phyloP scores from a whole-genome alignment of 164 flowering plant species.

The Tinospora cordifolia region DNA sequence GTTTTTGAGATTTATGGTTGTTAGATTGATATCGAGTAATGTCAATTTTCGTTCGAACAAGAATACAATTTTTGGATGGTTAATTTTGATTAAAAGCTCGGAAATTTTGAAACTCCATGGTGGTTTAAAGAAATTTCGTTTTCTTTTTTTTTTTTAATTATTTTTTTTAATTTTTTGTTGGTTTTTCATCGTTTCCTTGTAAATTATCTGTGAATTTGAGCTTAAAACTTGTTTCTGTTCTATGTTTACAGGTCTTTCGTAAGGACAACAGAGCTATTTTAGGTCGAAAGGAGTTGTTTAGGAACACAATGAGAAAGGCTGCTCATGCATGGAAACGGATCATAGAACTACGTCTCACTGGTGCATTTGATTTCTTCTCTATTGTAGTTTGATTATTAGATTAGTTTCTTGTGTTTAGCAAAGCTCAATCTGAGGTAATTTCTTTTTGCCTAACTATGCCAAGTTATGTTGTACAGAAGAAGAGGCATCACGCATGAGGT shows the following conservation, averaged over 20 bases:
- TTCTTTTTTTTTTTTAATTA: background rate
- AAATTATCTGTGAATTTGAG: background rate
- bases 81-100: background rate
- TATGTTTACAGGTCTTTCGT: slow-evolving; percentile 44
- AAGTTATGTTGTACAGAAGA: slow-evolving; percentile 55
- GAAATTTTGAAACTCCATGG: too few relatives aligned
- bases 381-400: background rate
- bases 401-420: background rate
- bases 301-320: slow-evolving; percentile 79
- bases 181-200: background rate
- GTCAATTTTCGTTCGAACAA: too few relatives aligned
- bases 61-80: too few relatives aligned
- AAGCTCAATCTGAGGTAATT: background rate
- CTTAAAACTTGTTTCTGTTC: background rate
- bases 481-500: slow-evolving; percentile 66
- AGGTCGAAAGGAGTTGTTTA: slow-evolving; percentile 73
- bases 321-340: slow-evolving; percentile 84
- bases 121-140: too few relatives aligned
- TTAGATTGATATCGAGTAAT: too few relatives aligned
- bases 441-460: slow-evolving; percentile 6
- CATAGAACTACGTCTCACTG: slow-evolving; percentile 75
- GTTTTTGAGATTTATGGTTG: background rate
- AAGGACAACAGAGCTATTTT: slow-evolving; percentile 64
- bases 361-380: slow-evolving; percentile 21
- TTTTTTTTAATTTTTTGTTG: background rate